A percentile compares a stretch with the other conserved stretches of the same genome.
Evolutionary conservation across 2,329 filamentous ascomycete genomes (phyloP).

Genomic region (Nigrospora oryzae): DNA sequence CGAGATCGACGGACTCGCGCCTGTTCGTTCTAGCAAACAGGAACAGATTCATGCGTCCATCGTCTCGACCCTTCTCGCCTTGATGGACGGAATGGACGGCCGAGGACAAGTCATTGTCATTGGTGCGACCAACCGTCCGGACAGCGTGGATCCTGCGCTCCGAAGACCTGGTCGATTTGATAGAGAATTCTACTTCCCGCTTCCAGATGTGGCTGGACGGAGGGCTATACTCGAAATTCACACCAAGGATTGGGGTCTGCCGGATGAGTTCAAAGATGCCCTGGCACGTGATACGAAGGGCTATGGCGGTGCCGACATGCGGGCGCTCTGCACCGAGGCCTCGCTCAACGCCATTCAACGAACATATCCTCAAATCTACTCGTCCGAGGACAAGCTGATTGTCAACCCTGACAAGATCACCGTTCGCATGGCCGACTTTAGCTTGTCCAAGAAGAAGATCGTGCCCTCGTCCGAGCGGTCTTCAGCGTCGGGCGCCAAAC

Average conservation of each 20-base stretch:
- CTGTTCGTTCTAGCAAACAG: constrained; percentile 93
- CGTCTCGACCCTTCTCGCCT: constrained; percentile 81
- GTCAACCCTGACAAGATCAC: constrained; percentile 80
- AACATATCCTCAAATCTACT: constrained; percentile 94
- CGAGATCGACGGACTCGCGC: constrained; percentile 94
- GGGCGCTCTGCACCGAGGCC: constrained; percentile 91
- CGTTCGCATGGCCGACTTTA: constrained; percentile 89
- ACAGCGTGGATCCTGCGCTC: constrained; percentile 93
- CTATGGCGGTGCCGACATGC: constrained; percentile 90
- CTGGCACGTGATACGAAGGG: constrained; percentile 88
- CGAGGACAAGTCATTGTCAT: constrained; percentile 97
- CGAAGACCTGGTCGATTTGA: constrained; percentile 92
- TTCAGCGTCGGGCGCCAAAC: constrained; percentile 72
- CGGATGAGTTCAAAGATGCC: constrained; percentile 69
- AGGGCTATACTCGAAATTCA: constrained; percentile 90
- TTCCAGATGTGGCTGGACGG: constrained; percentile 73
- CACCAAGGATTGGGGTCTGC: constrained; percentile 85
- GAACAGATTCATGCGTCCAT: constrained; percentile 99
- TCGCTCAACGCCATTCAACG: constrained; percentile 92
- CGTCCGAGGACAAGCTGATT: constrained; percentile 78
- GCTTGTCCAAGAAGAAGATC: constrained; percentile 94
- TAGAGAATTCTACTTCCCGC: constrained; percentile 93
- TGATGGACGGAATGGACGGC: constrained; percentile 99
- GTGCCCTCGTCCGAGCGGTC: constrained; percentile 91
- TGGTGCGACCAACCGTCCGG: constrained; percentile 93